Conservation (phyloP, 768 basidiomycete genomes). For the Lactarius indigo region DNA sequence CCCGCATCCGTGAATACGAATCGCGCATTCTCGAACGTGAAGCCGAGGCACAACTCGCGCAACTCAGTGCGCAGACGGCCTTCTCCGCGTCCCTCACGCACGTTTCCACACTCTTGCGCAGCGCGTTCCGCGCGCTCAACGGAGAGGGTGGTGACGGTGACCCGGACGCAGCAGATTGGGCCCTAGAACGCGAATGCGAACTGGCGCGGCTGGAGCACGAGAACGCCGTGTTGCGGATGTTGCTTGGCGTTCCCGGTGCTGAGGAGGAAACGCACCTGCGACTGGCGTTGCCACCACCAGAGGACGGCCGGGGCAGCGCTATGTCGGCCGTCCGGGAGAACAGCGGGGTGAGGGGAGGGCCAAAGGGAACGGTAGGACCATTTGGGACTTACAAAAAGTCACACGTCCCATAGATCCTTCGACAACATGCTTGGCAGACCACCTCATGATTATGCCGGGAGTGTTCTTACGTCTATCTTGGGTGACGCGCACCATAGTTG, state of each 20-base stretch:
- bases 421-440: neutral
- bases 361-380: conserved; percentile 26
- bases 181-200: conserved; percentile 88
- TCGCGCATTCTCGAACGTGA: conserved; percentile 73
- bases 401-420: conserved; percentile 10
- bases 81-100: conserved; percentile 67
- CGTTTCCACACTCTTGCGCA: conserved; percentile 65
- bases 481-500: neutral
- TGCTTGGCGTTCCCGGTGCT: conserved; percentile 52
- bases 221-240: conserved; percentile 72
- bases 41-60: conserved; percentile 56
- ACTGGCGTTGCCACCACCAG: conserved; percentile 8
- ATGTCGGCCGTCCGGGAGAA: conserved; percentile 17
- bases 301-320: conserved; percentile 25
- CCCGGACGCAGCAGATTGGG: conserved; percentile 55
- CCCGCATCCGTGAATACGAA: conserved; percentile 89
- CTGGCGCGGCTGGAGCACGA: conserved; percentile 83
- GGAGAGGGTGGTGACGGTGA: conserved; percentile 50
- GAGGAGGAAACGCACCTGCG: conserved; percentile 17
- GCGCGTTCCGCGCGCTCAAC: conserved; percentile 61
- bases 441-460: neutral
- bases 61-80: conserved; percentile 59
- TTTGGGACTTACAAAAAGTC: conserved; percentile 26
- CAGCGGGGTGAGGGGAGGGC: conserved; percentile 21
- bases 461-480: neutral